Base-by-base conservation (phyloP, 345 rosid genomes). In the Ceriops zippeliana region DNA sequence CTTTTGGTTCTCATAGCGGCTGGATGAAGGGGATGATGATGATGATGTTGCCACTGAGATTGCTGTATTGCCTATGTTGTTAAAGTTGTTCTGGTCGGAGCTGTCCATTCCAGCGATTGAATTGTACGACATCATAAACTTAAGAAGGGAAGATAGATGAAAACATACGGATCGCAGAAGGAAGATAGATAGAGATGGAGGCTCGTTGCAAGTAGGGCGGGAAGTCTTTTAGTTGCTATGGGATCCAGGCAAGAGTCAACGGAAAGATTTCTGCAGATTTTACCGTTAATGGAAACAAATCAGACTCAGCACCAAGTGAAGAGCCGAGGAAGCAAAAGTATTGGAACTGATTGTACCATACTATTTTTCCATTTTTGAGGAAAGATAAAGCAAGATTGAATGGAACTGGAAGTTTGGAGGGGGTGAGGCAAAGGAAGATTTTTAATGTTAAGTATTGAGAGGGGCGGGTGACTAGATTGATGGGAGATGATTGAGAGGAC, bases 1-100 rank as follows among this genome's bases (percentile, higher is more conserved):
- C 65, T 79, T 79, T 56, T 79, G 82, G 67, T 79, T 79, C 79
- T 79, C 79, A 56, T 79, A 62, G 61, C 85, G 74, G 63, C 79
- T 76, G 0, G 75, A 70, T 10, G 75, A 21, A 10, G 75, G 11
- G 6, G 67, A 13, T 1, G 75, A 66, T 16, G 78, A 47, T 21
- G 78, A 59, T 11, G 75, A 49, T 0, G 52, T 20, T 47, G 68
- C 54, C 3, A 19, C 20, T 9, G 78, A 61, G 20, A 57, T 53
- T 6, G 58, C 1, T 19, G 38, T 20, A 9, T 16, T 30, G 51
- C 22, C 34, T 38, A 10, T 58, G 68, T 1, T 67, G 59, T 6
- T 32, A 65, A 59, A 58, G 52, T 16, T 49, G 56, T 46, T 57
- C 17, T 63, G 49, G 66, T 70, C 59, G 57, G 71, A 70, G 53